Evolutionary conservation across 352 stramenopile species (phyloP).

Genomic region (Phytophthora melonis): DNA sequence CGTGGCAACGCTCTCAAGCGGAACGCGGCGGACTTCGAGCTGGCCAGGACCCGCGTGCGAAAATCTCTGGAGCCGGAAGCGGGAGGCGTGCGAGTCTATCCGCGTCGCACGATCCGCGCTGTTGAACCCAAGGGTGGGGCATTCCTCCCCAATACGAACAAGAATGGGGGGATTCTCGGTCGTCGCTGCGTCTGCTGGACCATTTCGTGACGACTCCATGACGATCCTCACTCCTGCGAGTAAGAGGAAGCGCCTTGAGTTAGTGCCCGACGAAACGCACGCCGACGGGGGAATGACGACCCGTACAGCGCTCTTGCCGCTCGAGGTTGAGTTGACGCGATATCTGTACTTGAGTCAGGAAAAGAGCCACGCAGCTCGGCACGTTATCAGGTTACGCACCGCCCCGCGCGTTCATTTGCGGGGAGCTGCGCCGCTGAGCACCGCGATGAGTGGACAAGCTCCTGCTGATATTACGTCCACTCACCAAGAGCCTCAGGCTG

Average conservation of each 20-base stretch:
- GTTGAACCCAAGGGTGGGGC: constrained; percentile 8
- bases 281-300: not conserved
- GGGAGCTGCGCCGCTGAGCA: not conserved
- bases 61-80: constrained; percentile 18
- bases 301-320: not conserved
- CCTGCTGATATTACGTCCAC: constrained; percentile 11
- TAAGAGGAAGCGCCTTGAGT: constrained; percentile 1
- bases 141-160: not conserved
- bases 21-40: constrained; percentile 19
- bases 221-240: not conserved
- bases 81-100: constrained; percentile 16
- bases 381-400: constrained; percentile 6
- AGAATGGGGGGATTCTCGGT: no score
- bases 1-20: constrained; percentile 15
- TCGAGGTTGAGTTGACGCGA: not conserved
- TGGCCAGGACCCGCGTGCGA: constrained; percentile 3
- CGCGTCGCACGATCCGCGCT: constrained; percentile 23
- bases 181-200: not conserved
- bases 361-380: not conserved
- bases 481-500: constrained; percentile 3
- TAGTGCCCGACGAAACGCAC: not conserved
- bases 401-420: not conserved
- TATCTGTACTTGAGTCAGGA: constrained; percentile 5
- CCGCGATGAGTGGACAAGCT: constrained; percentile 9
- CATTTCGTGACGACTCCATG: constrained; percentile 3